Evolutionary conservation across 352 stramenopile species (phyloP), one percentile per base, ranked within the genome.

Genomic region (Pythium volutum): DNA sequence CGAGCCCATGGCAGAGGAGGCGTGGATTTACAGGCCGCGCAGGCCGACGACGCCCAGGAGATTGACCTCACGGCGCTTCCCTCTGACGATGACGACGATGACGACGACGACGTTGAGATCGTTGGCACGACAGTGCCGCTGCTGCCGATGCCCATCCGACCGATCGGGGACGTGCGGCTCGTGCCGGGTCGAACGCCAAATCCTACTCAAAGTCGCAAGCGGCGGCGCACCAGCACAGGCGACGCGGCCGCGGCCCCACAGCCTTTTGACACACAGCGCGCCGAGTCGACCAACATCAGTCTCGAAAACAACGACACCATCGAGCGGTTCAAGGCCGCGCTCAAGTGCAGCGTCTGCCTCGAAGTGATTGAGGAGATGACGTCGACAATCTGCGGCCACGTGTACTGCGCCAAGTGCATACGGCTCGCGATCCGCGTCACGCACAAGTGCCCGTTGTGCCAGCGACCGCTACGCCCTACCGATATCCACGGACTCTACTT

Each of bases 281-380:
- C 72, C 48, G 84, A 80, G 53, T 91, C 81, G 31, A 93, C 81
- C n/a, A 76, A 69, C 31, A 66, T 91, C 36, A 89, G 77, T 20
- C 67, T 93, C 33, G 68, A 83, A 29, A 93, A 93, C 65, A 89
- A 76, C 47, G 84, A 91, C n/a, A 68, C 69, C 33, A 70, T 93
- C 45, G 78, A 93, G 77, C 67, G 74, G 33, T 91, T 93, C 64
- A 93, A 93, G 68, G 38, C 47, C 12, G 64, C 69, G 39, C 79
- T 93, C 62, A 93, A 91, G 76, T 93, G 81, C 76, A 91, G 78
- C 69, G 87, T 95, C 43, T 93, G 85, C 47, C 69, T 95, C 2
- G 85, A 93, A 33, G 67, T 79, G 51, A 76, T 93, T 48, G 61
- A 89, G 47, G 74, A 89, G 56, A 93, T 95, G 69, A 92, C 85